Evolutionary conservation across 495 filamentous ascomycete species (phyloP).

Genomic region (Talaromyces ruber): DNA sequence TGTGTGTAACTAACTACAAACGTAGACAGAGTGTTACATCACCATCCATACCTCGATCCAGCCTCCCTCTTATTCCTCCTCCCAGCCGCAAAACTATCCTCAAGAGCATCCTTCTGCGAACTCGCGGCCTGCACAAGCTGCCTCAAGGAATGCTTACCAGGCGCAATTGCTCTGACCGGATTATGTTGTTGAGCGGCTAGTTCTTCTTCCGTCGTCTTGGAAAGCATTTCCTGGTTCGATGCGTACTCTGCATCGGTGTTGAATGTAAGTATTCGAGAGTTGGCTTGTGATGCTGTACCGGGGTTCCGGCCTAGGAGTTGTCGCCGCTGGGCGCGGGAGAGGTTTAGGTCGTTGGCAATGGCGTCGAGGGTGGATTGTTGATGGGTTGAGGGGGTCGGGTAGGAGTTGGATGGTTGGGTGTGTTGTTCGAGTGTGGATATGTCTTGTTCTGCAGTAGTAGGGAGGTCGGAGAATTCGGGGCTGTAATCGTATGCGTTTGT

Average conservation of each 20-base stretch:
- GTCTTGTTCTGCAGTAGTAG: constrained; percentile 6
- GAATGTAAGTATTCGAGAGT: constrained; percentile 60
- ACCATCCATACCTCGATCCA: constrained; percentile 79
- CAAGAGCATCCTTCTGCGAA: constrained; percentile 71
- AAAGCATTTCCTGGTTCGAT: constrained; percentile 54
- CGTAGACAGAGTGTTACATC: constrained; percentile 6
- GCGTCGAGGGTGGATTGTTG: constrained; percentile 42
- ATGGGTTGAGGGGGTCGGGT: constrained; percentile 10
- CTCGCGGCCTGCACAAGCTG: constrained; percentile 77
- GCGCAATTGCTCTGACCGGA: constrained; percentile 73
- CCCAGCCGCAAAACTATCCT: constrained; percentile 78
- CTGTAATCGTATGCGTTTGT: constrained; percentile 37
- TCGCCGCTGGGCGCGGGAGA: constrained; percentile 62
- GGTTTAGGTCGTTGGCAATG: constrained; percentile 65
- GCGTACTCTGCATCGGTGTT: constrained; percentile 80
- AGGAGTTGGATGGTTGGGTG: constrained; percentile 13
- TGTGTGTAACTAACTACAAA: no score
- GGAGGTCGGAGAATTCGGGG: constrained; percentile 15
- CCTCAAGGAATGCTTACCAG: constrained; percentile 79
- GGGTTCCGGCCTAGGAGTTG: constrained; percentile 71
- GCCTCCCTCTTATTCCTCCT: constrained; percentile 69
- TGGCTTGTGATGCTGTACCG: constrained; percentile 16
- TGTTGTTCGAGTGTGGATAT: neutral
- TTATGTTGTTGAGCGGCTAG: constrained; percentile 67
- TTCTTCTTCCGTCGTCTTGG: constrained; percentile 21